Conservation (phyloP, 805 yeast species). For the Ogataea sp. region DNA sequence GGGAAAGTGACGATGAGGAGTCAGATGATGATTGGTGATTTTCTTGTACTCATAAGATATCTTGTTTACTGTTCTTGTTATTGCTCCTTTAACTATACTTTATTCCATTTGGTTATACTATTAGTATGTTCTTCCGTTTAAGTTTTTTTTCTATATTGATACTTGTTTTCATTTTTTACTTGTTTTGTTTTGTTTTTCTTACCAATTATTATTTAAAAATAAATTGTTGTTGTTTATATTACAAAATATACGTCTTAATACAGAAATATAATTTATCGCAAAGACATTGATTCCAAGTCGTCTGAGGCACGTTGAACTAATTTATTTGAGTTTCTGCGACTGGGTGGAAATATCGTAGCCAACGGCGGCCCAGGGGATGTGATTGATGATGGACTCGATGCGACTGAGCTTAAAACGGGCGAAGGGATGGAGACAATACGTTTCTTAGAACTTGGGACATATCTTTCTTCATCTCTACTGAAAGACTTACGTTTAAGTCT, state of each 20-base stretch:
- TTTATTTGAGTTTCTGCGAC: conserved; percentile 18
- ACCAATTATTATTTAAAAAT: no score
- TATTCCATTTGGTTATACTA: no score
- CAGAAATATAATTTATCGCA: conserved; percentile 8
- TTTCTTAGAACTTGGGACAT: conserved; percentile 1
- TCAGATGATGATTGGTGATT: conserved; percentile 44
- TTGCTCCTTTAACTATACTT: no score
- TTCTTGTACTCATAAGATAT: no score
- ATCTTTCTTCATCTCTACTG: conserved; percentile 1
- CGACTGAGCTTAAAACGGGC: conserved; percentile 4
- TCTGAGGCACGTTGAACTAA: conserved; percentile 22
- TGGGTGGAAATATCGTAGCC: conserved; percentile 3
- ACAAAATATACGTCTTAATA: no score
- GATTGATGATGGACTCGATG: conserved; percentile 1
- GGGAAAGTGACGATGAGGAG: conserved; percentile 65
- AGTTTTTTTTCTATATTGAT: no score
- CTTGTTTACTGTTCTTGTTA: no score
- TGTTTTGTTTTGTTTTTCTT: neutral
- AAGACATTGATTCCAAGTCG: conserved; percentile 22
- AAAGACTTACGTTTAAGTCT: conserved; percentile 2
- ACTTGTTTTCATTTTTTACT: neutral
- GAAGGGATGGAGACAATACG: conserved; percentile 4
- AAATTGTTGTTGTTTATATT: no score
- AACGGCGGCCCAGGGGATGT: neutral
- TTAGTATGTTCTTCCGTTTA: no score